Evolutionary conservation across 2,329 filamentous ascomycete species (phyloP).

Genomic region (Diaporthe sp.): DNA sequence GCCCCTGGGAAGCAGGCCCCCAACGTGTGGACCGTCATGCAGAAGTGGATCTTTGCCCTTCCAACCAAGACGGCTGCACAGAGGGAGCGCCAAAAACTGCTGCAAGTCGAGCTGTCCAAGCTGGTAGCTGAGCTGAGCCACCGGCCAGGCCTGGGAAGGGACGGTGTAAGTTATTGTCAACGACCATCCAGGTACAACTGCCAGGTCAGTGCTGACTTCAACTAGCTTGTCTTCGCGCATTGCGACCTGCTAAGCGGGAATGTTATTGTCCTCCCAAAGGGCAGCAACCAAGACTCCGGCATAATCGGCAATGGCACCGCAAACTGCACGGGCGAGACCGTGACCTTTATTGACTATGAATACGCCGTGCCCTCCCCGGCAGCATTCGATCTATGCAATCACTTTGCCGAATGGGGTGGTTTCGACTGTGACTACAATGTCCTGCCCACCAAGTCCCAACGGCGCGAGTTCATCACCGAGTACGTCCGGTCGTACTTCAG

Average conservation of each 20-base stretch:
- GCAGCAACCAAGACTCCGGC: slow-evolving; percentile 35
- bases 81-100: slow-evolving; percentile 69
- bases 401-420: slow-evolving; percentile 98
- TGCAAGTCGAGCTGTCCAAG: slow-evolving; percentile 80
- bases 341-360: slow-evolving; percentile 97
- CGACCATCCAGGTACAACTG: not conserved
- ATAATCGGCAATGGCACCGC: slow-evolving; percentile 39
- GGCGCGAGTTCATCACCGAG: slow-evolving; percentile 82
- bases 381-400: slow-evolving; percentile 96
- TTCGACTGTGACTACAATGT: slow-evolving; percentile 93
- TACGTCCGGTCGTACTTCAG: slow-evolving; percentile 82
- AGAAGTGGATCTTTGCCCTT: slow-evolving; percentile 92
- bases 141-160: slow-evolving; percentile 78
- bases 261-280: slow-evolving; percentile 81
- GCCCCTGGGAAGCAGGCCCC: slow-evolving; percentile 78
- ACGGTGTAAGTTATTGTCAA: slow-evolving; percentile 69
- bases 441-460: slow-evolving; percentile 81
- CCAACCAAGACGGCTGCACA: slow-evolving; percentile 79
- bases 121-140: slow-evolving; percentile 79
- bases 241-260: slow-evolving; percentile 97
- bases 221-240: slow-evolving; percentile 88
- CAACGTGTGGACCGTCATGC: slow-evolving; percentile 94
- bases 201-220: not conserved
- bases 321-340: slow-evolving; percentile 55
- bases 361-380: slow-evolving; percentile 95